Conservation (phyloP, 164 flowering plant species). For the Stephania yunnanensis region DNA sequence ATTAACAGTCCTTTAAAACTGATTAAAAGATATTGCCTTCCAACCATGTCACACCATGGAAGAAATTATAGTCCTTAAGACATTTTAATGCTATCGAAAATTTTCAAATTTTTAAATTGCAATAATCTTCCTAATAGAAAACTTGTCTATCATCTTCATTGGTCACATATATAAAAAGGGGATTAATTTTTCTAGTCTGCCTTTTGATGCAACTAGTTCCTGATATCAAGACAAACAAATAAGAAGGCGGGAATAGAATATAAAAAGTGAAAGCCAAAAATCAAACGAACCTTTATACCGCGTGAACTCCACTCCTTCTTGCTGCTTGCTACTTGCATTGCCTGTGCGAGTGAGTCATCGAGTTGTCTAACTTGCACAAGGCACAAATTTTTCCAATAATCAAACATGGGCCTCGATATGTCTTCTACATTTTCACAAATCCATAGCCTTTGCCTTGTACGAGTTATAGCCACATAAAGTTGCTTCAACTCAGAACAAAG, state of each 20-base stretch:
- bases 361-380: conserved; percentile 47
- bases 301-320: conserved; percentile 61
- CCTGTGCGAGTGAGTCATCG: conserved; percentile 55
- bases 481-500: conserved; percentile 81
- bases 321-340: conserved; percentile 61
- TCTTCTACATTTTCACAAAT: conserved; percentile 57
- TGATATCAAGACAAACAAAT: not conserved
- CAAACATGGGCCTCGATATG: conserved; percentile 54
- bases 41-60: not conserved
- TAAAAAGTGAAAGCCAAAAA: not conserved
- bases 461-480: conserved; percentile 81
- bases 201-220: too few species aligned
- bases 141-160: not conserved
- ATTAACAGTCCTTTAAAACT: not conserved
- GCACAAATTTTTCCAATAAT: conserved; percentile 58
- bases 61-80: too few species aligned
- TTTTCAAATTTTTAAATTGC: too few species aligned
- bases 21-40: too few species aligned
- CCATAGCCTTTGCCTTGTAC: conserved; percentile 81
- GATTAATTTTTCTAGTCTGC: not conserved
- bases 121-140: not conserved
- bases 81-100: too few species aligned
- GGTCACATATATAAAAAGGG: not conserved
- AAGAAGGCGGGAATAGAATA: not conserved
- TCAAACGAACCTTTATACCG: conserved; percentile 51